Percentiles rank a stretch among this genome's conserved stretches.
Conservation (phyloP, 176 grass and related monocot species). For the Phoenix dactylifera region DNA sequence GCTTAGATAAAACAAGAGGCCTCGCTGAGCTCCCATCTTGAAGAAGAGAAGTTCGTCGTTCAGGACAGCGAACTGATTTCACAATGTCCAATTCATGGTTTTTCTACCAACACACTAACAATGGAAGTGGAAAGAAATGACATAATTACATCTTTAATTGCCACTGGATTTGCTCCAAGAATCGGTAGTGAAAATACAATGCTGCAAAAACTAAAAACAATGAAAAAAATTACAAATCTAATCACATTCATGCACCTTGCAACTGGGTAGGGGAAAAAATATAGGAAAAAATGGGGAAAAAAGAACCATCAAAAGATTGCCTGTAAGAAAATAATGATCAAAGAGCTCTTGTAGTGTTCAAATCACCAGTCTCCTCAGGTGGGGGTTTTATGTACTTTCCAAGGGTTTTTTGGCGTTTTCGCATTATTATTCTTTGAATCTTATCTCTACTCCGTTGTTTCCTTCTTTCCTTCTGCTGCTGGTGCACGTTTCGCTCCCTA, state of each 20-base stretch:
- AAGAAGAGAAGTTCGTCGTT: too few species aligned
- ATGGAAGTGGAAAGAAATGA: not conserved
- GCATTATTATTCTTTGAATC: slow-evolving; percentile 76
- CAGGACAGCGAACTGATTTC: too few species aligned
- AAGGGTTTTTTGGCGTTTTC: slow-evolving; percentile 72
- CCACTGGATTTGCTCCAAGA: not conserved
- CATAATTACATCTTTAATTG: not conserved
- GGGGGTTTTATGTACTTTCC: slow-evolving; percentile 87
- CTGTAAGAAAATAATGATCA: slow-evolving; percentile 10
- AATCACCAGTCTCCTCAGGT: slow-evolving; percentile 29
- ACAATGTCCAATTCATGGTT: too few species aligned
- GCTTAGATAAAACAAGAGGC: too few species aligned
- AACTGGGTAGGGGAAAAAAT: too few species aligned
- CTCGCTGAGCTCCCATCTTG: too few species aligned
- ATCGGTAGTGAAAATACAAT: not conserved
- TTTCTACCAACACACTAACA: too few species aligned
- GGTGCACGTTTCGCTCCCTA: slow-evolving; percentile 67
- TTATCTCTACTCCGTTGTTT: slow-evolving; percentile 82
- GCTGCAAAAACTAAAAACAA: not conserved
- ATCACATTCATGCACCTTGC: not conserved
- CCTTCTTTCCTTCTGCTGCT: slow-evolving; percentile 69
- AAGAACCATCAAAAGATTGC: too few species aligned
- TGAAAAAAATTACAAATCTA: not conserved
- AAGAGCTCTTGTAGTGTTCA: slow-evolving; percentile 16
- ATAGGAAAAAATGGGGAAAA: too few species aligned